A percentile compares a stretch with the other conserved stretches of the same genome.
Evolutionary conservation across 805 yeast species (phyloP).

Genomic region (Lachancea sp.): DNA sequence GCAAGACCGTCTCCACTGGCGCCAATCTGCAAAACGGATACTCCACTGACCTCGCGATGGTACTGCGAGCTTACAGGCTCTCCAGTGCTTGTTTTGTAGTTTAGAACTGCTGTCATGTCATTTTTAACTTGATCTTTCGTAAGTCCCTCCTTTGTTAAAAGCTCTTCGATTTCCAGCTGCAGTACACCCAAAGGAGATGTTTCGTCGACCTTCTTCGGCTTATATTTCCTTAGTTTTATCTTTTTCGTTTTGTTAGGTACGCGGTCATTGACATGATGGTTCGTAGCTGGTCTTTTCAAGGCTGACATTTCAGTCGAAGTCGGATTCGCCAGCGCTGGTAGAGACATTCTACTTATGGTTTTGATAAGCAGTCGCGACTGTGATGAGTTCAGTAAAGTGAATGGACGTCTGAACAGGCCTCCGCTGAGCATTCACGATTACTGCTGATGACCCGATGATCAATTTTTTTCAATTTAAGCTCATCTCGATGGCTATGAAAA

Average conservation of each 20-base stretch:
- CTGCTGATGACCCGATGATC: not conserved
- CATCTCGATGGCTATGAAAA: not conserved
- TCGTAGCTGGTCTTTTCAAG: constrained; percentile 8
- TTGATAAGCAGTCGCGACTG: not conserved
- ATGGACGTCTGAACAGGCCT: not conserved
- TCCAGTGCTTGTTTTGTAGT: constrained; percentile 41
- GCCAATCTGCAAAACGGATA: constrained; percentile 50
- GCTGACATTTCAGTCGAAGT: not conserved
- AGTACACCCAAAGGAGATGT: constrained; percentile 80
- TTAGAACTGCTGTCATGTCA: constrained; percentile 59
- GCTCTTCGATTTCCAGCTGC: constrained; percentile 59
- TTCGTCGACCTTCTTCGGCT: constrained; percentile 58
- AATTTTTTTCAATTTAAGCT: not conserved
- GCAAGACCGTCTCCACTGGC: constrained; percentile 90
- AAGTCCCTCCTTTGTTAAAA: constrained; percentile 41
- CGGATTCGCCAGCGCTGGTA: not conserved
- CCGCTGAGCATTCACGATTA: not conserved
- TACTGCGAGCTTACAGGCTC: constrained; percentile 37
- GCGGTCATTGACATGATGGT: not conserved
- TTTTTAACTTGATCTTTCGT: constrained; percentile 46
- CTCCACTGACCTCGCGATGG: constrained; percentile 54
- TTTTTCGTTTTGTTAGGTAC: constrained; percentile 22
- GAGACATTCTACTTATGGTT: not conserved
- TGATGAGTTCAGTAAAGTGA: not conserved
- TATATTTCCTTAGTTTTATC: constrained; percentile 46